Evolutionary conservation across 23 red algal species (phyloP).

Genomic region (Gracilaria domingensis): DNA sequence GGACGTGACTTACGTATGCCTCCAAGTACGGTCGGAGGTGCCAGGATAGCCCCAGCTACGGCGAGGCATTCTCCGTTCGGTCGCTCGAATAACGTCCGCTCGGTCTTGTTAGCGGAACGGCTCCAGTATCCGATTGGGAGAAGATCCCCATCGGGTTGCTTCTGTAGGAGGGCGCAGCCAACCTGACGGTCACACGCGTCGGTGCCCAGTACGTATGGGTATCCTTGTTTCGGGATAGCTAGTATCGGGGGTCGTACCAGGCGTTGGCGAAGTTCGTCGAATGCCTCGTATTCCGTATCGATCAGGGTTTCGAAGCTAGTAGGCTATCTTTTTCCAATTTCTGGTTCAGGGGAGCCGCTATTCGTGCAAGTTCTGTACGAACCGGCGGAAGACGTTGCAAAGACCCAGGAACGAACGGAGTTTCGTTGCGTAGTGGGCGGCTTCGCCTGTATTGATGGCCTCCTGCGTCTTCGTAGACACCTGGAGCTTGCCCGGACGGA

Average conservation of each 20-base stretch:
- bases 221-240: too few species aligned
- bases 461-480: background rate
- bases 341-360: slow-evolving; percentile 15
- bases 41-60: background rate
- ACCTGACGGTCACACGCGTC: too few species aligned
- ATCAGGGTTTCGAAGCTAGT: background rate
- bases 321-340: slow-evolving; percentile 3
- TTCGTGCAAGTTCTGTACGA: slow-evolving; percentile 33
- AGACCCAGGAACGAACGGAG: slow-evolving; percentile 40
- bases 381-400: too few species aligned
- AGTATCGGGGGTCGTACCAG: too few species aligned
- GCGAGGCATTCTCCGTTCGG: slow-evolving; percentile 6
- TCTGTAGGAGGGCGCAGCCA: too few species aligned
- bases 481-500: too few species aligned
- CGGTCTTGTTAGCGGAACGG: background rate
- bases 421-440: slow-evolving; percentile 28
- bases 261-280: too few species aligned
- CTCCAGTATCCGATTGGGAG: slow-evolving; percentile 12
- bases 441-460: background rate
- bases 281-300: slow-evolving; percentile 15
- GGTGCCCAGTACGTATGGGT: too few species aligned
- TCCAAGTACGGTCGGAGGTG: slow-evolving; percentile 34
- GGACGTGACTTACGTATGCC: background rate
- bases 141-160: too few species aligned
- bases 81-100: background rate